These are phyloP conservation scores for Phyllosticta ampelicida DNA, from an alignment of 2,329 filamentous ascomycete species.

Conservation along the genomic window DNA sequence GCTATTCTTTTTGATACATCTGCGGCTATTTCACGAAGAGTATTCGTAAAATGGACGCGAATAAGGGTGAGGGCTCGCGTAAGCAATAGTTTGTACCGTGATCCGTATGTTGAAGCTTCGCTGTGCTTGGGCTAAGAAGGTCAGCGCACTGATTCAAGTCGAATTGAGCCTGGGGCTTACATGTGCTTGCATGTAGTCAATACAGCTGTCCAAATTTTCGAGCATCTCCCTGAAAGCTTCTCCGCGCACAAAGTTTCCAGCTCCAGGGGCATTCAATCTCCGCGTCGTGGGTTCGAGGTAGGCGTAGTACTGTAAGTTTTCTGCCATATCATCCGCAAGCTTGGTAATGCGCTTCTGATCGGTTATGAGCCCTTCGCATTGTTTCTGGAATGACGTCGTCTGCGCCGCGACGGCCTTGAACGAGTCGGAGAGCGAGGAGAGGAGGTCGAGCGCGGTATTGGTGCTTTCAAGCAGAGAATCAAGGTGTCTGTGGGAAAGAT, in stretches of 20 bases:
- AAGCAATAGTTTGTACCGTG: constrained; percentile 74
- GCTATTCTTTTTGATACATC: constrained; percentile 54
- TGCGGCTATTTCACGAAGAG: constrained; percentile 50
- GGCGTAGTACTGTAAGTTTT: constrained; percentile 87
- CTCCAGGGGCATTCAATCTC: constrained; percentile 82
- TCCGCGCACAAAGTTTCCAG: constrained; percentile 72
- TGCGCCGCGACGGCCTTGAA: constrained; percentile 83
- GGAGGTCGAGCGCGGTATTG: constrained; percentile 59
- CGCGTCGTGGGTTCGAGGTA: constrained; percentile 87
- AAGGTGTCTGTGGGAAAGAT: constrained; percentile 71
- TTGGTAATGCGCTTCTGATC: constrained; percentile 71
- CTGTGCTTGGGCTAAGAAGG: constrained; percentile 59
- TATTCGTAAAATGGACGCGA: constrained; percentile 54
- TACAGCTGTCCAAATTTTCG: constrained; percentile 74
- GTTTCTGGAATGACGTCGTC: constrained; percentile 83
- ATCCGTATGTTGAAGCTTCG: constrained; percentile 77
- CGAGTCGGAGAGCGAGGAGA: constrained; percentile 70
- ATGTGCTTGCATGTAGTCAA: constrained; percentile 85
- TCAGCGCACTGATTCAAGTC: not conserved
- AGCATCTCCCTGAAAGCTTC: constrained; percentile 83
- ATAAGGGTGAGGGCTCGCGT: constrained; percentile 57
- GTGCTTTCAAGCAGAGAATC: constrained; percentile 69
- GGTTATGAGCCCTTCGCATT: constrained; percentile 76
- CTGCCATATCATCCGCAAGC: constrained; percentile 73
- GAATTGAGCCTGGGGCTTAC: constrained; percentile 39